Percentiles rank a stretch among this genome's conserved stretches.
phyloP scores from a whole-genome alignment of 768 basidiomycete species.

The Psilocybe cyanescens region DNA sequence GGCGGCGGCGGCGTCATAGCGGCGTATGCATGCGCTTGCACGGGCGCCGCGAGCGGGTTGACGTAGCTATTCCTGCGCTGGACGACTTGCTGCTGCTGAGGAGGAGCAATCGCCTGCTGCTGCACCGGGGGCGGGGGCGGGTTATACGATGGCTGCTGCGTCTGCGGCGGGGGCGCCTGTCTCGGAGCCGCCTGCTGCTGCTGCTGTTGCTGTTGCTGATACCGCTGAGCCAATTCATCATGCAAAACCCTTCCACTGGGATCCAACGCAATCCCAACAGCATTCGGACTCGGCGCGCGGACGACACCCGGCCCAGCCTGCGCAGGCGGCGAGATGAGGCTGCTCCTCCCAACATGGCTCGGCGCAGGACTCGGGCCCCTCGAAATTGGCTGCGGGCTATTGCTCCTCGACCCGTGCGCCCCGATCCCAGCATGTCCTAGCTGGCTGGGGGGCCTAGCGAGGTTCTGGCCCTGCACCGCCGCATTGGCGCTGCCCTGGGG shows the following conservation, averaged over 20 bases:
- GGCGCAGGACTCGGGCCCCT: slow-evolving; percentile 55
- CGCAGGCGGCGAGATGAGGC: slow-evolving; percentile 44
- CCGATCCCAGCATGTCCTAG: slow-evolving; percentile 84
- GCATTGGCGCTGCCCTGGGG: slow-evolving; percentile 19
- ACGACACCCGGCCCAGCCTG: slow-evolving; percentile 32
- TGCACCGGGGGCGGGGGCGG: slow-evolving; percentile 29
- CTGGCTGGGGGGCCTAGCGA: slow-evolving; percentile 58
- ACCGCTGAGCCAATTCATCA: slow-evolving; percentile 75
- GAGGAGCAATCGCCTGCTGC: slow-evolving; percentile 17
- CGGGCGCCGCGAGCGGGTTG: slow-evolving; percentile 26
- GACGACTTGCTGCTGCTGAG: slow-evolving; percentile 30
- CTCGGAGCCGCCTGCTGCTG: slow-evolving; percentile 26
- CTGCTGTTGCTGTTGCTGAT: slow-evolving; percentile 46
- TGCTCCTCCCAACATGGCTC: slow-evolving; percentile 33
- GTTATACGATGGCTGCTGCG: slow-evolving; percentile 30
- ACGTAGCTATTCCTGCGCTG: slow-evolving; percentile 41
- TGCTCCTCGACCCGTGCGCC: slow-evolving; percentile 66
- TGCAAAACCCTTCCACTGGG: slow-evolving; percentile 79
- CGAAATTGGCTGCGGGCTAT: slow-evolving; percentile 63
- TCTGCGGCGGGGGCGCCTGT: not conserved
- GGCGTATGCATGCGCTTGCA: slow-evolving; percentile 37
- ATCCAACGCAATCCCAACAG: slow-evolving; percentile 84
- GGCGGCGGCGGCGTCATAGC: slow-evolving; percentile 39
- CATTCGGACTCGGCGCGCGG: slow-evolving; percentile 74
- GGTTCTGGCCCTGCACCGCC: slow-evolving; percentile 39